A percentile compares a stretch with the other conserved stretches of the same genome.
These are phyloP conservation scores for Botrytis byssoidea DNA, from an alignment of 2,329 filamentous ascomycete species.

Conservation along the genomic window DNA sequence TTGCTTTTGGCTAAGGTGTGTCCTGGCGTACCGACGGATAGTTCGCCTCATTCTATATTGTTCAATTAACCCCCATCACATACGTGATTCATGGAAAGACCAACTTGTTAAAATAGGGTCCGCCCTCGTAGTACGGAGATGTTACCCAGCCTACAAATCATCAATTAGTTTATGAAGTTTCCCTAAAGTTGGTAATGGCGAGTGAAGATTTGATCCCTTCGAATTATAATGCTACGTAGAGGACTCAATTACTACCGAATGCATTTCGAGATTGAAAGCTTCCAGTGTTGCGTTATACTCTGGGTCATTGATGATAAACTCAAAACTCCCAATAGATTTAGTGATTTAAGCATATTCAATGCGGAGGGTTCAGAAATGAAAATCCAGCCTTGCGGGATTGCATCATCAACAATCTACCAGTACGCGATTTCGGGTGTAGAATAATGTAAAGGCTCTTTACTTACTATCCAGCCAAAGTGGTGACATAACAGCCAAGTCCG, in stretches of 20 bases:
- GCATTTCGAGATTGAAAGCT: not conserved
- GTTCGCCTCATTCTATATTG: not conserved
- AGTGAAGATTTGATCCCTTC: not conserved
- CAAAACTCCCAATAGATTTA: not conserved
- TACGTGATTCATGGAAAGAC: not conserved
- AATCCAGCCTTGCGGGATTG: not conserved
- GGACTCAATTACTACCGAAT: not conserved
- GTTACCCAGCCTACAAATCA: not conserved
- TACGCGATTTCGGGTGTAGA: not conserved
- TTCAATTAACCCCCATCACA: not conserved
- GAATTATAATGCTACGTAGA: not conserved
- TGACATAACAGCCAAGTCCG: conserved; percentile 9
- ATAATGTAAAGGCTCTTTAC: not conserved
- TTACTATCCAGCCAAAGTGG: not conserved
- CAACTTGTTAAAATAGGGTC: not conserved
- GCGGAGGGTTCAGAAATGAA: not conserved
- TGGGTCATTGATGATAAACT: not conserved
- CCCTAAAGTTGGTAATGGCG: not conserved
- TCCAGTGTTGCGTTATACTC: not conserved
- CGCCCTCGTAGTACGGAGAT: not conserved
- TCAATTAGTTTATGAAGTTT: not conserved
- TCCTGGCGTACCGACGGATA: not conserved
- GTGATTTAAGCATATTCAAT: not conserved
- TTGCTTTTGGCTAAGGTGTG: not conserved
- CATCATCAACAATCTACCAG: not conserved